Percentiles rank a stretch among this genome's conserved stretches.
Conservation (phyloP, 179 eudicot species). For the Spergularia azorica region DNA sequence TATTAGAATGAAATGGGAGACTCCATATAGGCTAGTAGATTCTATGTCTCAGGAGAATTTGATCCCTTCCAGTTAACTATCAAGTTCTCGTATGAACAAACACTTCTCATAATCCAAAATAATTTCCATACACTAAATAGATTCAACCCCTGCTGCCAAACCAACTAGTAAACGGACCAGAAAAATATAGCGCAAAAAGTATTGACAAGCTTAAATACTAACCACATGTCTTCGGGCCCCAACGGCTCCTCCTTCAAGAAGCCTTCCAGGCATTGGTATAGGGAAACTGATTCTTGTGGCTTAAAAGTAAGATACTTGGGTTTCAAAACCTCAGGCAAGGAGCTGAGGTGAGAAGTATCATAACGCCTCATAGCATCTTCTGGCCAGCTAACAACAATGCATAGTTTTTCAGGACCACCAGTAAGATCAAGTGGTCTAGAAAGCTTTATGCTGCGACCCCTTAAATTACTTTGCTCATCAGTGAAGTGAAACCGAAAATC, state of each 20-base stretch:
- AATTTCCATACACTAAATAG: neutral
- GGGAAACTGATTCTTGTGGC: slow-evolving; percentile 49
- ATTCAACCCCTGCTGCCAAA: neutral
- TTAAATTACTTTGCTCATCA: slow-evolving; percentile 24
- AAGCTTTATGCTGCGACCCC: slow-evolving; percentile 38
- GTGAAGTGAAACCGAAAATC: slow-evolving; percentile 49
- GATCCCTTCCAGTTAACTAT: neutral
- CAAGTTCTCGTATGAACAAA: neutral
- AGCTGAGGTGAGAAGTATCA: slow-evolving; percentile 47
- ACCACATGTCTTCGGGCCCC: slow-evolving; percentile 81
- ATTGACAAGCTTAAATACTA: slow-evolving; percentile 29
- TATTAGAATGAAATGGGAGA: too few species aligned
- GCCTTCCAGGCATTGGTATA: slow-evolving; percentile 66
- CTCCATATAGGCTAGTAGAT: neutral
- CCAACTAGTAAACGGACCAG: neutral
- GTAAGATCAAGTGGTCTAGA: slow-evolving; percentile 38
- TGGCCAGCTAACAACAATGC: slow-evolving; percentile 70
- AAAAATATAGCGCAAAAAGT: neutral
- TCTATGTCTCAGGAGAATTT: neutral
- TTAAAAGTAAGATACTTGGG: slow-evolving; percentile 31
- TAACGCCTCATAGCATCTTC: slow-evolving; percentile 46
- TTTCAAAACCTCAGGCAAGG: slow-evolving; percentile 55
- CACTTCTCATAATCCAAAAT: neutral
- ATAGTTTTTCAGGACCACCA: slow-evolving; percentile 24
- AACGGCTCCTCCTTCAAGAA: slow-evolving; percentile 73